Conservation (phyloP, 2,329 filamentous ascomycete species). For the Eutypa lata region DNA sequence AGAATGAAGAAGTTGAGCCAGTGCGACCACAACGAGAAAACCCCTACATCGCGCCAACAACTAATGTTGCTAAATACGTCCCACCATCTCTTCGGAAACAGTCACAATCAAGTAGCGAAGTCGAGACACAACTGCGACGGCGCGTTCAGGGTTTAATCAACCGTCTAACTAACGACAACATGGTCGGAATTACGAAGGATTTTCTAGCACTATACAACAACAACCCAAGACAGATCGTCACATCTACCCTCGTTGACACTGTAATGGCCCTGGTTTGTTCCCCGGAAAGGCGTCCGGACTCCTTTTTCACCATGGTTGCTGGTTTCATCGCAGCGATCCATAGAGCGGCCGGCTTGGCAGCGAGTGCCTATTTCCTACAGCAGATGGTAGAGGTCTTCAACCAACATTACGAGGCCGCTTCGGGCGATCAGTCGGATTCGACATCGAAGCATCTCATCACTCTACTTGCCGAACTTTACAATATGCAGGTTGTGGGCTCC, state of each 20-base stretch:
- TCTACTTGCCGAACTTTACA: constrained; percentile 83
- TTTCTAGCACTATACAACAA: constrained; percentile 80
- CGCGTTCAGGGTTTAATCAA: constrained; percentile 89
- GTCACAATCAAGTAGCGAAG: constrained; percentile 62
- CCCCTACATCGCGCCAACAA: constrained; percentile 75
- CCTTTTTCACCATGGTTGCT: constrained; percentile 85
- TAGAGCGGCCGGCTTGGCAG: constrained; percentile 81
- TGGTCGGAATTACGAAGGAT: constrained; percentile 78
- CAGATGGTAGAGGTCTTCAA: constrained; percentile 74
- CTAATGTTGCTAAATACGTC: constrained; percentile 69
- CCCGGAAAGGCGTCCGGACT: constrained; percentile 74
- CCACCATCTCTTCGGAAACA: constrained; percentile 77
- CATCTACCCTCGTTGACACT: constrained; percentile 72
- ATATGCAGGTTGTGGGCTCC: constrained; percentile 81
- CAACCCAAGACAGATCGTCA: constrained; percentile 85
- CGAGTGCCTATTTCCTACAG: constrained; percentile 83
- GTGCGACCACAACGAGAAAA: constrained; percentile 67
- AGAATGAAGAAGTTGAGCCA: constrained; percentile 30
- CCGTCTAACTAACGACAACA: constrained; percentile 85
- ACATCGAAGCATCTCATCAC: constrained; percentile 62
- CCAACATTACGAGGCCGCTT: constrained; percentile 52
- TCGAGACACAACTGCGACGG: constrained; percentile 65
- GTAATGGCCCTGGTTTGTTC: constrained; percentile 79
- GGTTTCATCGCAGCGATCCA: constrained; percentile 88
- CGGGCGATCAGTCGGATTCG: constrained; percentile 29